Base-by-base conservation (phyloP, 768 basidiomycete genomes). In the Amanita polypyramis region DNA sequence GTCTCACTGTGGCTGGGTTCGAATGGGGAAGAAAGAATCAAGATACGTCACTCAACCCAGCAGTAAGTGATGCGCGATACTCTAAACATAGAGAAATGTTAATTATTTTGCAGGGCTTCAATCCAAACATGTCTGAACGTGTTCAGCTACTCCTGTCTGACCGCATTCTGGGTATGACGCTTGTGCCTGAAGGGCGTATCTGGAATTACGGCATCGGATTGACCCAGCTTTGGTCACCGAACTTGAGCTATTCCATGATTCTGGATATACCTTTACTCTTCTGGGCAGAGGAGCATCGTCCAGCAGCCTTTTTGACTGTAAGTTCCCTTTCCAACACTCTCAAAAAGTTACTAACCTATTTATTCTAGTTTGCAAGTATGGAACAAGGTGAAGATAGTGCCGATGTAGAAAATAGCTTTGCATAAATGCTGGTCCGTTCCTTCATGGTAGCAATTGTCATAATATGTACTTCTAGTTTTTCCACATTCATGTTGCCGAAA, bases 171-270 rank as follows among this genome's bases (percentile, higher is more conserved):
- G 96, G 94, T 19, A 93, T 94, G 82, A 95, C 92, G 0, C 70
- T 98, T 6, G 91, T 95, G 14, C 93, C 89, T 1, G 93, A 87
- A 63, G 96, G 95, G 54, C 81, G 81, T 47, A 82, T 96, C 29
- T 98, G 96, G 96, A 96, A 96, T 65, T 97, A 96, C 59, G 91
- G 92, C 29, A 82, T 95, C 49, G 92, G 93, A 32, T 70, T 96
- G 41, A 95, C 94, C 3, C 91, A 96, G 63, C 61, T 91, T 53
- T 97, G 92, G 90, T 76, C 86, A 6, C 77, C 89, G 30, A 86
- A 70, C 56, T 64, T 94, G 55, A 75, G 79, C 32, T 97, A 89
- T 59, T 75, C 79, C 15, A 85, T 95, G 75, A 79, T 77, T 23
- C 69, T 97, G 51, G 94, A 95, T 61, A 94, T 89, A n/a, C 94